A percentile compares a stretch with the other conserved stretches of the same genome.
Conservation (phyloP, 768 basidiomycete species). For the Lactifluus subvellereus region DNA sequence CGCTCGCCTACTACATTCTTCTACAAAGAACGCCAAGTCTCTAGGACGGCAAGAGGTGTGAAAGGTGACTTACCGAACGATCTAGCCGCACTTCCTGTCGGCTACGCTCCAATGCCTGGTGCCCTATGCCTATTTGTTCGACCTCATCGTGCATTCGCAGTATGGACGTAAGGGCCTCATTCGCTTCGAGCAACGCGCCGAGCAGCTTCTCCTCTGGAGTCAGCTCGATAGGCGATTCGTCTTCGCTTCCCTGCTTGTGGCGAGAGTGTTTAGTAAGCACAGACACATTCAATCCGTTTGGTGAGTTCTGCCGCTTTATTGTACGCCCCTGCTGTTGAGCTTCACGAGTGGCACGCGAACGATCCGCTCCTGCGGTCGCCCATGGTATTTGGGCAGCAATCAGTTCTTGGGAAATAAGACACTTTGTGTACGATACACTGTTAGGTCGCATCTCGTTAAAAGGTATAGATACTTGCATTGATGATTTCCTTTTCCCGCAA, state of each 20-base stretch:
- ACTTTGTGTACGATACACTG: conserved; percentile 49
- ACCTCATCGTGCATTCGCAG: conserved; percentile 75
- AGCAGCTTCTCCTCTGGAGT: conserved; percentile 75
- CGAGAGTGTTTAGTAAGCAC: conserved; percentile 3
- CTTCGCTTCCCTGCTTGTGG: conserved; percentile 3
- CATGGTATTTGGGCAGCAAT: conserved; percentile 86
- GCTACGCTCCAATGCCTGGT: conserved; percentile 64
- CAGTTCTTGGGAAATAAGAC: conserved; percentile 75
- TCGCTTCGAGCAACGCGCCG: conserved; percentile 64
- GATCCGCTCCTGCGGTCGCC: conserved; percentile 79
- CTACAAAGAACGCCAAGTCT: conserved; percentile 23
- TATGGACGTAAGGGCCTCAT: conserved; percentile 63
- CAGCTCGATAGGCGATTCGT: conserved; percentile 35
- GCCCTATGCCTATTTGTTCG: conserved; percentile 54
- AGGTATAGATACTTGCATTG: conserved; percentile 39
- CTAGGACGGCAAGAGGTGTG: not conserved
- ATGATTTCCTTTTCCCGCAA: conserved; percentile 58
- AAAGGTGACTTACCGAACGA: conserved; percentile 45
- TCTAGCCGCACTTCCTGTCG: conserved; percentile 61
- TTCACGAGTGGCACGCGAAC: conserved; percentile 41
- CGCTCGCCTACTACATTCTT: conserved; percentile 37
- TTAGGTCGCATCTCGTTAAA: not conserved
- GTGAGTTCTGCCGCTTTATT: conserved; percentile 9
- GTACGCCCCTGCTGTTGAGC: conserved; percentile 15
- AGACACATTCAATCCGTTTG: conserved; percentile 5